Evolutionary conservation across 1,139 yeast genomes (phyloP).

Genomic region (Diutina pseudorugosa): DNA sequence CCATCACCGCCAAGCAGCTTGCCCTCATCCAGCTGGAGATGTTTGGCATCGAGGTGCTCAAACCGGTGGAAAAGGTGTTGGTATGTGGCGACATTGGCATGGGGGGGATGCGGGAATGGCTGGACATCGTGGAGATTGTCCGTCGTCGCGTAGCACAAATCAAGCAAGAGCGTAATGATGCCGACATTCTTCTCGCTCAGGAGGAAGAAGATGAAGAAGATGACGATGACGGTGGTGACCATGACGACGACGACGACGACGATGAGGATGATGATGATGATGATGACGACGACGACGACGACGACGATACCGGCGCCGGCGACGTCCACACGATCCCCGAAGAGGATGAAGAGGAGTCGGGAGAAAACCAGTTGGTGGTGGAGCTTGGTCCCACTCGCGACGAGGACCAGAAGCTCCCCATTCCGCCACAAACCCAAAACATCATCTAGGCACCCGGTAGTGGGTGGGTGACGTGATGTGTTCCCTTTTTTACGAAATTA

Average conservation of each 20-base stretch:
- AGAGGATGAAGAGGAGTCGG: neutral
- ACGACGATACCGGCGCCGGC: constrained; percentile 20
- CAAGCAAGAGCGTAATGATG: constrained; percentile 13
- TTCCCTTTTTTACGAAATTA: neutral
- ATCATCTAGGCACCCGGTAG: neutral
- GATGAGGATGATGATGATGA: constrained; percentile 16
- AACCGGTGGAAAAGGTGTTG: constrained; percentile 87
- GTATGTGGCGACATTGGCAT: constrained; percentile 95
- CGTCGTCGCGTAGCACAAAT: constrained; percentile 37
- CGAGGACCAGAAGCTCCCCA: neutral
- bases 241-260: constrained; percentile 17
- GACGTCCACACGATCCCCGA: constrained; percentile 1
- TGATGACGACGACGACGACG: constrained; percentile 21
- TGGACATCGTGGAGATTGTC: constrained; percentile 73
- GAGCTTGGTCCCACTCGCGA: neutral
- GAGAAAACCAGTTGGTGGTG: neutral
- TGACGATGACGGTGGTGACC: constrained; percentile 10
- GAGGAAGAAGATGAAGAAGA: constrained; percentile 9
- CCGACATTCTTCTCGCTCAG: constrained; percentile 9
- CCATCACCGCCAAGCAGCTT: constrained; percentile 79
- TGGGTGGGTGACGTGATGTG: neutral
- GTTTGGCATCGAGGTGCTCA: constrained; percentile 59
- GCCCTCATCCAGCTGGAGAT: constrained; percentile 34
- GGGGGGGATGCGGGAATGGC: constrained; percentile 99
- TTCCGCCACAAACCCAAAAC: neutral